Percentiles rank a stretch among this genome's conserved stretches.
phyloP scores from a whole-genome alignment of 2,329 filamentous ascomycete genomes.

The Fusarium sp. region DNA sequence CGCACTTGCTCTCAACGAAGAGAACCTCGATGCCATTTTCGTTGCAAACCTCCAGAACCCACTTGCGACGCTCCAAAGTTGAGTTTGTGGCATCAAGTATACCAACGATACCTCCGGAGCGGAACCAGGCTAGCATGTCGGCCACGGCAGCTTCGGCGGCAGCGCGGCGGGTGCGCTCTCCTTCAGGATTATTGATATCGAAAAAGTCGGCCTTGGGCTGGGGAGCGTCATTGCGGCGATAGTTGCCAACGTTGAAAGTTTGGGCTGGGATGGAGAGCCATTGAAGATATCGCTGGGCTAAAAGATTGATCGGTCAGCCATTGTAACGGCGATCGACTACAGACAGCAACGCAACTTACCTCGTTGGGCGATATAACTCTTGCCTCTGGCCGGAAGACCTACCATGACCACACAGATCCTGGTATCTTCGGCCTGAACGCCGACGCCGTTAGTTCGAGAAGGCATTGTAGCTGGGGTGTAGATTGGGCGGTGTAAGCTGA shows the following conservation, averaged over 20 bases:
- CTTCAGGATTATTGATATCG: conserved; percentile 88
- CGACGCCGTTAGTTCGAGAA: conserved; percentile 70
- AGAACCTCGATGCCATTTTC: conserved; percentile 86
- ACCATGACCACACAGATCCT: conserved; percentile 99
- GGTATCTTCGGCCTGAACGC: conserved; percentile 91
- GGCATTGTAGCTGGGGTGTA: conserved; percentile 52
- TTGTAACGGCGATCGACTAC: neutral
- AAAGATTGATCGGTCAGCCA: conserved; percentile 15
- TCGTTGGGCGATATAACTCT: conserved; percentile 98
- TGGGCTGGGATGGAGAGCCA: conserved; percentile 96
- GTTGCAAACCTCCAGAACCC: conserved; percentile 86
- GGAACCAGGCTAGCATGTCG: conserved; percentile 96
- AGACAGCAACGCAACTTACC: conserved; percentile 65
- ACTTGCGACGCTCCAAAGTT: conserved; percentile 87
- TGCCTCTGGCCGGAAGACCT: conserved; percentile 91
- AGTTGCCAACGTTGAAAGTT: conserved; percentile 97
- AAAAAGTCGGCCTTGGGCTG: conserved; percentile 96
- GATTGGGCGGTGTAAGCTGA: conserved; percentile 5
- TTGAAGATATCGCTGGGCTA: conserved; percentile 91
- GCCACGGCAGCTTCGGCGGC: conserved; percentile 91
- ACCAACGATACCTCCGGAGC: conserved; percentile 82
- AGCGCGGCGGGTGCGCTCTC: conserved; percentile 86
- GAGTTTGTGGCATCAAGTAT: conserved; percentile 98
- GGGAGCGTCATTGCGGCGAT: conserved; percentile 88
- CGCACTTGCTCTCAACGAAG: conserved; percentile 97